Percentiles rank a stretch among this genome's conserved stretches.
Evolutionary conservation across 202 grass and related monocot species (phyloP).

Genomic region (Panicum hallii): DNA sequence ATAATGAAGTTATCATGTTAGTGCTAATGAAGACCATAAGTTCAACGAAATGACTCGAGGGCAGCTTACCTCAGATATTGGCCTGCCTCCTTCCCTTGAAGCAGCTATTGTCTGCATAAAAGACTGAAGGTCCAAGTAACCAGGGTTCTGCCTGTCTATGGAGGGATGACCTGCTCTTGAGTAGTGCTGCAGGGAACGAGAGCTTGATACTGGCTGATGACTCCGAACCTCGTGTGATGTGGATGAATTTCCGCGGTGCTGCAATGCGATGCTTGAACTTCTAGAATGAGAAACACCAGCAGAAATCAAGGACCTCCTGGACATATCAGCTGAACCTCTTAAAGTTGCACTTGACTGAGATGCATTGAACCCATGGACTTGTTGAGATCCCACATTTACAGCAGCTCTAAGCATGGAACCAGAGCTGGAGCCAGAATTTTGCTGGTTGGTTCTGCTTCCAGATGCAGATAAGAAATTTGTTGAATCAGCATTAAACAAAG

Average conservation of each 20-base stretch:
- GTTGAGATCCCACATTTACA: constrained; percentile 48
- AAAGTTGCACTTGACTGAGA: constrained; percentile 40
- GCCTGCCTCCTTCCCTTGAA: constrained; percentile 67
- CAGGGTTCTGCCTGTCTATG: constrained; percentile 53
- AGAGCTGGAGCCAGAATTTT: constrained; percentile 46
- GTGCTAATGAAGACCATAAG: neutral
- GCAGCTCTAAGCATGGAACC: constrained; percentile 45
- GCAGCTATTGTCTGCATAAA: constrained; percentile 59
- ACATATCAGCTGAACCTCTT: constrained; percentile 45
- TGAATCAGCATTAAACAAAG: constrained; percentile 51
- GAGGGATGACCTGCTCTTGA: constrained; percentile 48
- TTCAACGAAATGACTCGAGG: constrained; percentile 29
- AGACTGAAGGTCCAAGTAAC: constrained; percentile 54
- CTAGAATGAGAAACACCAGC: constrained; percentile 45
- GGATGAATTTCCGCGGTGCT: constrained; percentile 49
- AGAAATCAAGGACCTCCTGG: constrained; percentile 46
- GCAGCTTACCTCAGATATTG: constrained; percentile 55
- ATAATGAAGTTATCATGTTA: neutral
- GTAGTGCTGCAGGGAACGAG: constrained; percentile 46
- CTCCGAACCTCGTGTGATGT: constrained; percentile 53
- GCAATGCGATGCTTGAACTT: constrained; percentile 43
- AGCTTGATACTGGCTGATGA: constrained; percentile 58
- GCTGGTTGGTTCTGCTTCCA: constrained; percentile 48
- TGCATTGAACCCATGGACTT: constrained; percentile 39
- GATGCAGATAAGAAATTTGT: constrained; percentile 42